Conservation (phyloP, 345 rosid genomes). For the Populus davidiana region DNA sequence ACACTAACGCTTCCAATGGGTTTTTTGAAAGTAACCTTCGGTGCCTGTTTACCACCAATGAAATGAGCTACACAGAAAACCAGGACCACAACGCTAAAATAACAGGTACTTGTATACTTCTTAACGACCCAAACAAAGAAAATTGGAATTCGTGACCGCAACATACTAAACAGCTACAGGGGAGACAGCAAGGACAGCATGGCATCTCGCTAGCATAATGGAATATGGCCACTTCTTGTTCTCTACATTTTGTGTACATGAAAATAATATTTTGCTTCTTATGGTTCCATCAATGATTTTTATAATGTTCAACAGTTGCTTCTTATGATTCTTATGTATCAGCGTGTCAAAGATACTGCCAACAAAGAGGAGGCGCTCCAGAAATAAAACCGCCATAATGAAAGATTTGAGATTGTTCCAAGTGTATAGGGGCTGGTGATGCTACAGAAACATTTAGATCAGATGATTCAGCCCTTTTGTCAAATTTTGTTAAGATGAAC, state of each 20-base stretch:
- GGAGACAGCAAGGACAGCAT: not conserved
- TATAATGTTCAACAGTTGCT: not conserved
- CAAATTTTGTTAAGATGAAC: not conserved
- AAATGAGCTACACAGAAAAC: not conserved
- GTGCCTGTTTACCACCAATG: constrained; percentile 55
- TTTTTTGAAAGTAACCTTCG: constrained; percentile 84
- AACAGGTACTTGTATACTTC: not conserved
- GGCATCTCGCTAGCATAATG: not conserved
- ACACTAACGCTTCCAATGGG: constrained; percentile 96
- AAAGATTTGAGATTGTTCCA: not conserved
- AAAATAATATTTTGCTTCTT: not conserved
- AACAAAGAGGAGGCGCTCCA: not conserved
- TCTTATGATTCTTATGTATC: no score
- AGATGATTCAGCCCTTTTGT: not conserved
- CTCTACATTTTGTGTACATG: not conserved
- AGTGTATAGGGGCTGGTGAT: not conserved
- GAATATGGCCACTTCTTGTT: not conserved
- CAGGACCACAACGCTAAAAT: not conserved
- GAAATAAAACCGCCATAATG: not conserved
- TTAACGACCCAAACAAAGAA: not conserved
- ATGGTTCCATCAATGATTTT: not conserved
- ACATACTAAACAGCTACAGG: not conserved
- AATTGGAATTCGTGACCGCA: not conserved
- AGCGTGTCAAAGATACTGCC: not conserved
- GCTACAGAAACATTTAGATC: not conserved